Evolutionary conservation across 139 green algal genomes (phyloP).

Genomic region (Yamagishiella unicocca): DNA sequence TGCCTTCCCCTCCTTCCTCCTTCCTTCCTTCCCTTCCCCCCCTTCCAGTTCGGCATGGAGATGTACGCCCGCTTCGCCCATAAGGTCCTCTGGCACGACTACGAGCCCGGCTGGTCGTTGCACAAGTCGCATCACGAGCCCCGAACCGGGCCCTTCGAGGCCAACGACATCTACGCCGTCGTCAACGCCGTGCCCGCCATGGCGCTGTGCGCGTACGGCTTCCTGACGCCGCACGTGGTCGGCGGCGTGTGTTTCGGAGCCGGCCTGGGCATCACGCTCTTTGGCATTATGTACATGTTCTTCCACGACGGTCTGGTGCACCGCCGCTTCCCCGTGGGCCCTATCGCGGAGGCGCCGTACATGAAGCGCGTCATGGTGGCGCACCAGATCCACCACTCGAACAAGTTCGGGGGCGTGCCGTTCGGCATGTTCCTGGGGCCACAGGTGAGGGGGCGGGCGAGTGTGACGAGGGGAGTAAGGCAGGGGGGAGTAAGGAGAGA

Average conservation of each 20-base stretch:
- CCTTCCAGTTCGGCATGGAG: slow-evolving; percentile 80
- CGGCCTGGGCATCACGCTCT: slow-evolving; percentile 97
- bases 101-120: slow-evolving; percentile 81
- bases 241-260: slow-evolving; percentile 90
- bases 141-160: slow-evolving; percentile 93
- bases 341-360: slow-evolving; percentile 91
- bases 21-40: background rate
- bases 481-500: background rate
- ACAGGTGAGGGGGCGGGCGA: background rate
- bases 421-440: slow-evolving; percentile 95
- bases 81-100: slow-evolving; percentile 95
- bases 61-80: slow-evolving; percentile 95
- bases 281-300: slow-evolving; percentile 99
- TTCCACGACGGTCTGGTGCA: slow-evolving; percentile 98
- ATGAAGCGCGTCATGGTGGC: slow-evolving; percentile 90
- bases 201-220: slow-evolving; percentile 91
- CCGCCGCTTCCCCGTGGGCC: slow-evolving; percentile 92
- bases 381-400: slow-evolving; percentile 95
- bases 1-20: no score
- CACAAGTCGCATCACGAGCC: slow-evolving; percentile 96
- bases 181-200: slow-evolving; percentile 95
- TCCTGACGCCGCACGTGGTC: slow-evolving; percentile 83
- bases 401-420: slow-evolving; percentile 94
- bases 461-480: no score
- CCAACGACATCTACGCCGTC: slow-evolving; percentile 97